Base-by-base conservation (phyloP, 1,284 basidiomycete species). In the Irpex sp. region DNA sequence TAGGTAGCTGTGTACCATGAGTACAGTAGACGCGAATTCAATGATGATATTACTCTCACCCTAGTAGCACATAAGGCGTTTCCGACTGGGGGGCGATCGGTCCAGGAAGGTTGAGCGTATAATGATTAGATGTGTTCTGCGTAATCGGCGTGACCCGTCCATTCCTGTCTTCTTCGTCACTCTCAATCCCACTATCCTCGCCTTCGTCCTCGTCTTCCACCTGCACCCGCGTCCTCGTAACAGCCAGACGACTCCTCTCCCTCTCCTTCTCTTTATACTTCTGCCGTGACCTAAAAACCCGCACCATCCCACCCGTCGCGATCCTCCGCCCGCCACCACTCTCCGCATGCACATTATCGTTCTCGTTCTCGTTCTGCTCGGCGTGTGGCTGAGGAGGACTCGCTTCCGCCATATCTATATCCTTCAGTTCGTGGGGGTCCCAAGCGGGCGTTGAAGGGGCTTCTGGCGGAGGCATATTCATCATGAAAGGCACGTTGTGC, bases 91-190 rank as follows among this genome's bases (percentile, higher is more conserved):
- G 79, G 31, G 79, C 71, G 31, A 83, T 74, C 17, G 84, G 80
- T 31, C 87, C 81, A 44, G 90, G 82, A 77, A 93, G 81, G 75
- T 93, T 91, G 64, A 93, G 80, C 0, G 90, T 92, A 73, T 91
- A 92, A 71, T 93, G 91, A 72, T 92, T 88, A 58, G 88, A 88
- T 34, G 84, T 88, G 65, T 81, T 86, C 64, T 80, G 81, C 34
- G 83, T 79, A 62, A 83, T 65, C 62, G 80, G 75, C 59, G 70
- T 59, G 21, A 66, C 68, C 64, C 71, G 72, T 55, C 69, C 68
- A 64, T 75, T 70, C 57, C 31, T 34, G 31, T 75, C 75, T 15
- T 69, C 73, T 34, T 84, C 84, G 55, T 79, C 78, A 7, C 68
- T 51, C 44, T 57, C 60, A 5, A 13, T 65, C 13, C 66, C 67